Evolutionary conservation across 805 yeast genomes (phyloP).

Genomic region (Yarrowia phangngaensis): DNA sequence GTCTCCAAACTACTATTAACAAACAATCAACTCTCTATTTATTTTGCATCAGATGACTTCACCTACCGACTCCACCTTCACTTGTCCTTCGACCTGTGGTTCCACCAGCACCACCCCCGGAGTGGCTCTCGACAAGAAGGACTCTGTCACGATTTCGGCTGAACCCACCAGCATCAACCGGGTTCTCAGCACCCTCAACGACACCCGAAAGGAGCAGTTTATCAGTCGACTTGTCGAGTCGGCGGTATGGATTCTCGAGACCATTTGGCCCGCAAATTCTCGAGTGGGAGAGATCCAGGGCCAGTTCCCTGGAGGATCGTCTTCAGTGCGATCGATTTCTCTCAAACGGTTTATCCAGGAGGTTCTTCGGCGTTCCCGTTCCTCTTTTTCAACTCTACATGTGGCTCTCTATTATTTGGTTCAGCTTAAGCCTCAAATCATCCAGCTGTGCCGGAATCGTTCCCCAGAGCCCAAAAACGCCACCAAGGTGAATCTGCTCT

Average conservation of each 20-base stretch:
- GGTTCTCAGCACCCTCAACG: conserved; percentile 11
- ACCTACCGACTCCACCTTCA: conserved; percentile 20
- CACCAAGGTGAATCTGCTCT: conserved; percentile 25
- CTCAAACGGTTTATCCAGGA: conserved; percentile 41
- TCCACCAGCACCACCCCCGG: conserved; percentile 17
- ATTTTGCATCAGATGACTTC: conserved; percentile 24
- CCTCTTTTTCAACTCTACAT: conserved; percentile 60
- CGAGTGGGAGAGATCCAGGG: conserved; percentile 26
- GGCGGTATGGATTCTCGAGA: conserved; percentile 35
- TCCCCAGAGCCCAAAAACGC: conserved; percentile 9
- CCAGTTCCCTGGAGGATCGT: conserved; percentile 29
- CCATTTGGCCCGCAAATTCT: conserved; percentile 36
- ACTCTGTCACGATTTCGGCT: not conserved
- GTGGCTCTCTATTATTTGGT: conserved; percentile 63
- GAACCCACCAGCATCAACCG: conserved; percentile 23
- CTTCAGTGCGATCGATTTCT: conserved; percentile 33
- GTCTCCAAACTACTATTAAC: not conserved
- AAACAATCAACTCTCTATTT: not conserved
- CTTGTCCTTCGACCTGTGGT: conserved; percentile 21
- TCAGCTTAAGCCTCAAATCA: conserved; percentile 42
- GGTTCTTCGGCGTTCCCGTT: conserved; percentile 48
- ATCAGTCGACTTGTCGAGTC: conserved; percentile 32
- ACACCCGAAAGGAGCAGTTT: conserved; percentile 15
- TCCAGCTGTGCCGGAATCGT: conserved; percentile 1
- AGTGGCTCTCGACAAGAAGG: conserved; percentile 16